These are phyloP conservation scores for Euptelea pleiosperma DNA, from an alignment of 164 flowering plant genomes.

Conservation along the genomic window DNA sequence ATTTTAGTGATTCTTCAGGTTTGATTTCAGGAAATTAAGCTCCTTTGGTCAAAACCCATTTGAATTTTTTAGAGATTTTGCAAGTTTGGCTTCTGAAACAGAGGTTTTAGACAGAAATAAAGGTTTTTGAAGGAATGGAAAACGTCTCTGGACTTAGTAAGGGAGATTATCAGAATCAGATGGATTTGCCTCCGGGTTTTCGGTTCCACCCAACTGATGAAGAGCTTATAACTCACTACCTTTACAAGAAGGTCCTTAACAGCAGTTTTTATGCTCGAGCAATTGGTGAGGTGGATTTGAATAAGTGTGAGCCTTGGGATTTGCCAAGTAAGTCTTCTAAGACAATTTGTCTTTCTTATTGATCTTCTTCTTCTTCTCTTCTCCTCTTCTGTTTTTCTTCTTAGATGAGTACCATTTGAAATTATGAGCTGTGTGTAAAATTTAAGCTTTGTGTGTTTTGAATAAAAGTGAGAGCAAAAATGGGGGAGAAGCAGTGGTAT, in stretches of 20 bases:
- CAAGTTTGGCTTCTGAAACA: constrained; percentile 1
- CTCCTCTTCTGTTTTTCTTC: neutral
- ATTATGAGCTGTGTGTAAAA: too few relatives aligned
- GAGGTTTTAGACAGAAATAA: neutral
- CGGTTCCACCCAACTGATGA: constrained; percentile 90
- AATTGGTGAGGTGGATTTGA: constrained; percentile 80
- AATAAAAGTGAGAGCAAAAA: constrained; percentile 64
- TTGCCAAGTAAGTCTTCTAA: constrained; percentile 51
- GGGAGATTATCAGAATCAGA: constrained; percentile 45
- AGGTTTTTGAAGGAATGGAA: constrained; percentile 32
- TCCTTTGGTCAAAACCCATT: constrained; percentile 8
- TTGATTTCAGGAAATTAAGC: too few relatives aligned
- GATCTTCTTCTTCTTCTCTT: neutral
- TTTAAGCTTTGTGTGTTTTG: neutral
- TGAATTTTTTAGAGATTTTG: constrained; percentile 5
- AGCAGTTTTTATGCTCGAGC: constrained; percentile 50
- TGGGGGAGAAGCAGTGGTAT: constrained; percentile 90
- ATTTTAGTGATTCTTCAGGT: neutral
- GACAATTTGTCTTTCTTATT: too few relatives aligned
- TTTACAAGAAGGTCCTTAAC: constrained; percentile 52
- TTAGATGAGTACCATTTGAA: too few relatives aligned
- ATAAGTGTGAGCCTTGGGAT: constrained; percentile 92
- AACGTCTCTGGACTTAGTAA: constrained; percentile 21
- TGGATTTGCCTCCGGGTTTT: constrained; percentile 81
- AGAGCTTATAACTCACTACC: constrained; percentile 75